A percentile compares a stretch with the other conserved stretches of the same genome.
Conservation (phyloP, 164 flowering plant genomes). For the Chloranthus sessilifolius region DNA sequence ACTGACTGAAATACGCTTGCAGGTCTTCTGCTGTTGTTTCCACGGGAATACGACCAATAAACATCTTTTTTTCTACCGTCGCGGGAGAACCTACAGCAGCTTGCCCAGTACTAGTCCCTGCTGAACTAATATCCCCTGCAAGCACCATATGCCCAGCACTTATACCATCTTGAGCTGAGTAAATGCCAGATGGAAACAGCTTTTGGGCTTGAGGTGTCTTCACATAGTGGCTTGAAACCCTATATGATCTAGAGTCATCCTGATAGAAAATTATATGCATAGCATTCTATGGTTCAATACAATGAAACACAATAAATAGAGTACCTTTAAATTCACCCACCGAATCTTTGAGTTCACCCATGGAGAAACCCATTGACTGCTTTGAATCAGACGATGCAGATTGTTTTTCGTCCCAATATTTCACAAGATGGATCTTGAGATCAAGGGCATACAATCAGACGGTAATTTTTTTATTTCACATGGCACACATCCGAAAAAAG, state of each 20-base stretch:
- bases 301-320: not conserved
- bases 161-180: constrained; percentile 5
- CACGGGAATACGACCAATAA: constrained; percentile 18
- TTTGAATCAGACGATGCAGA: no score
- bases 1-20: constrained; percentile 23
- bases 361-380: no score
- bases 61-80: constrained; percentile 14
- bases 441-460: no score
- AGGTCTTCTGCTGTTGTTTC: constrained; percentile 22
- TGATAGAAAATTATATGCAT: constrained; percentile 6
- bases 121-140: constrained; percentile 13
- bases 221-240: constrained; percentile 11
- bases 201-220: constrained; percentile 9
- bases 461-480: no score
- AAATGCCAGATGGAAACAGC: constrained; percentile 1
- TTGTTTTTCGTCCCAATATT: no score
- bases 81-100: constrained; percentile 7
- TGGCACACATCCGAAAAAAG: no score
- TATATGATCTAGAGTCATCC: constrained; percentile 14
- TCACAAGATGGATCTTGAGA: no score
- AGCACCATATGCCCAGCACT: constrained; percentile 2
- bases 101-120: constrained; percentile 3
- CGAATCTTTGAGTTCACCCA: no score
- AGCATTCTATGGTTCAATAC: no score
- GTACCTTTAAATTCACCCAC: no score